These are phyloP conservation scores for Pholiota conissans DNA, from an alignment of 768 basidiomycete species.

Conservation along the genomic window DNA sequence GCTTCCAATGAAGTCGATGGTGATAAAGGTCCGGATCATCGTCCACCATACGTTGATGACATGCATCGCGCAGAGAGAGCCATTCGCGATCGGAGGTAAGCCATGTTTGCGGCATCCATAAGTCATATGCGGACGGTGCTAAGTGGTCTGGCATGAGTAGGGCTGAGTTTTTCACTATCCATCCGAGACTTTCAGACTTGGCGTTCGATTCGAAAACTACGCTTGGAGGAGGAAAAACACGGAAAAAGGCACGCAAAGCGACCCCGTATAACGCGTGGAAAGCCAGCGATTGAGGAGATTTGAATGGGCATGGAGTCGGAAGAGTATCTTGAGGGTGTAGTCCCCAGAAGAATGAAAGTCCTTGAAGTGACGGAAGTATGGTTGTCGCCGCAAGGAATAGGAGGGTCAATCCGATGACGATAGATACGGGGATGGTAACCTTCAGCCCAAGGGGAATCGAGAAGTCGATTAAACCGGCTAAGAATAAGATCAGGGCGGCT, in stretches of 20 bases:
- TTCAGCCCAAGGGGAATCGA: slow-evolving; percentile 5
- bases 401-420: slow-evolving; percentile 9
- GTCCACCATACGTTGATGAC: slow-evolving; percentile 1
- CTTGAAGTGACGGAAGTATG: slow-evolving; percentile 11
- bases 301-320: slow-evolving; percentile 14
- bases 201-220: background rate
- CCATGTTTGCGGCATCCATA: background rate
- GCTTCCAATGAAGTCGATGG: background rate
- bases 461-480: slow-evolving; percentile 19
- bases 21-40: background rate
- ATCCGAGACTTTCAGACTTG: background rate
- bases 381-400: slow-evolving; percentile 15
- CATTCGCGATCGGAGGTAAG: background rate
- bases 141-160: background rate
- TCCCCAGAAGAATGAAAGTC: background rate
- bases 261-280: slow-evolving; percentile 1
- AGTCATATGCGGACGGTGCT: background rate
- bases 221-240: background rate
- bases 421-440: slow-evolving; percentile 12
- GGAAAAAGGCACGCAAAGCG: background rate
- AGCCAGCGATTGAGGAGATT: slow-evolving; percentile 17
- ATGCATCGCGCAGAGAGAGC: slow-evolving; percentile 1
- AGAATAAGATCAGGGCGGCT: slow-evolving; percentile 16
- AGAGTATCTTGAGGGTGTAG: background rate
- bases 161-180: background rate